phyloP scores from a whole-genome alignment of 768 basidiomycete species.

The Amanita fuliginea region DNA sequence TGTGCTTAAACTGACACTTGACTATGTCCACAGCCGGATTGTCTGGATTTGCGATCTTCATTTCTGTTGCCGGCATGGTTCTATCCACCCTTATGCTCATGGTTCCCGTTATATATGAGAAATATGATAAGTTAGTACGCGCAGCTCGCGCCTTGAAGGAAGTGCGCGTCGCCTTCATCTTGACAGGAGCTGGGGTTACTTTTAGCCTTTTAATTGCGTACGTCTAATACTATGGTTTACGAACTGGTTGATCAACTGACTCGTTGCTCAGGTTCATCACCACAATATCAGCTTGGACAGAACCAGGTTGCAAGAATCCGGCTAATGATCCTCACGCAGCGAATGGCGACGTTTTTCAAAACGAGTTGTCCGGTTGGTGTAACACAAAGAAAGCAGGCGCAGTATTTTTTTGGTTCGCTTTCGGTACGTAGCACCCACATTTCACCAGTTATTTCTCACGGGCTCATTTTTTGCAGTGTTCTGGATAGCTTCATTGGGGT shows the following conservation, averaged over 20 bases:
- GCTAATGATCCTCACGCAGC: slow-evolving; percentile 69
- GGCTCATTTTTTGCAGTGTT: slow-evolving; percentile 33
- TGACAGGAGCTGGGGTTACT: slow-evolving; percentile 58
- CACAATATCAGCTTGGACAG: slow-evolving; percentile 80
- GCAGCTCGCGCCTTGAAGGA: slow-evolving; percentile 77
- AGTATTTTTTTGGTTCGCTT: slow-evolving; percentile 83
- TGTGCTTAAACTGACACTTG: slow-evolving; percentile 9
- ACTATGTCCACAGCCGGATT: slow-evolving; percentile 60
- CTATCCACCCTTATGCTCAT: slow-evolving; percentile 64
- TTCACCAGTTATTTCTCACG: neutral
- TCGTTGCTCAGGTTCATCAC: slow-evolving; percentile 45
- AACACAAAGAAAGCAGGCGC: slow-evolving; percentile 85
- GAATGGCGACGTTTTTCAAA: slow-evolving; percentile 54
- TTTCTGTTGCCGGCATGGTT: slow-evolving; percentile 61
- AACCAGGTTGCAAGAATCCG: slow-evolving; percentile 82
- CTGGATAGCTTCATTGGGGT: slow-evolving; percentile 60
- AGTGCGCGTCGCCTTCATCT: slow-evolving; percentile 74
- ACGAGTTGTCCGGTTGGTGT: slow-evolving; percentile 74
- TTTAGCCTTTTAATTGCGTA: slow-evolving; percentile 70
- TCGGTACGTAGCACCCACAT: slow-evolving; percentile 35
- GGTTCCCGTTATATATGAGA: slow-evolving; percentile 74
- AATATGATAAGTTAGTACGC: slow-evolving; percentile 70
- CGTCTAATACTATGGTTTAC: slow-evolving; percentile 18
- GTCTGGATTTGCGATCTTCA: slow-evolving; percentile 76
- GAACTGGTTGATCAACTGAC: neutral